Base-by-base conservation (phyloP, 257 asterid genomes). In the Scutellaria minor region DNA sequence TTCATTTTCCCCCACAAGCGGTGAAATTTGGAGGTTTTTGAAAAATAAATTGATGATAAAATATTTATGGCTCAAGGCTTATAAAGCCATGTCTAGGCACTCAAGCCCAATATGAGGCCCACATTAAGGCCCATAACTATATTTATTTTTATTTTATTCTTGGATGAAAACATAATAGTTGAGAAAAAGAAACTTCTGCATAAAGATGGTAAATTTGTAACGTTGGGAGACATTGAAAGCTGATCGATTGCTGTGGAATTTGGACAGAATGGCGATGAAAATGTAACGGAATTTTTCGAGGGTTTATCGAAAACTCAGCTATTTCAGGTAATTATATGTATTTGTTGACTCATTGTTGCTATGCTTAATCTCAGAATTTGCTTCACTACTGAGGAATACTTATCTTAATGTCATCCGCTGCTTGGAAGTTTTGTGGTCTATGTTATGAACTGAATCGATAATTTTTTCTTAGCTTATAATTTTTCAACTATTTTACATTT, bases 311-410 rank as follows among this genome's bases (percentile, higher is more conserved):
- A 4, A 50, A n/a, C 45, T 55, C 50, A 54, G 42, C 75, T 22
- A 35, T 12, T 73, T 55, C 73, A 53, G 76, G 79, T 64, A 52
- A 47, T 47, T 39, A 22, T 48, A 39, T 31, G 22, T 5, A 27
- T 72, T 46, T 35, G 1, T 45, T 52, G 63, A 4, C 9, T 45
- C 60, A 52, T 73, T 68, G 8, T 59, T 57, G 64, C 48, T 55
- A 15, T 39, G 14, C 11, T 65, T 66, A 62, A 5, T 42, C 5
- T 54, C 67, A 2, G 14, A 55, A 44, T 75, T 68, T 18, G 40
- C 47, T 63, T 70, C 61, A 7, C 24, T 56, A 14, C 58, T 63
- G 68, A 65, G 7, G 39, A 56, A 63, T 35, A 20, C 35, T 61
- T 31, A 27, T 67, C 48, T 68, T 10, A 41, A 61, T 52, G 44